Evolutionary conservation across 495 filamentous ascomycete genomes (phyloP).

Genomic region (Hyaloscypha hepaticicola): DNA sequence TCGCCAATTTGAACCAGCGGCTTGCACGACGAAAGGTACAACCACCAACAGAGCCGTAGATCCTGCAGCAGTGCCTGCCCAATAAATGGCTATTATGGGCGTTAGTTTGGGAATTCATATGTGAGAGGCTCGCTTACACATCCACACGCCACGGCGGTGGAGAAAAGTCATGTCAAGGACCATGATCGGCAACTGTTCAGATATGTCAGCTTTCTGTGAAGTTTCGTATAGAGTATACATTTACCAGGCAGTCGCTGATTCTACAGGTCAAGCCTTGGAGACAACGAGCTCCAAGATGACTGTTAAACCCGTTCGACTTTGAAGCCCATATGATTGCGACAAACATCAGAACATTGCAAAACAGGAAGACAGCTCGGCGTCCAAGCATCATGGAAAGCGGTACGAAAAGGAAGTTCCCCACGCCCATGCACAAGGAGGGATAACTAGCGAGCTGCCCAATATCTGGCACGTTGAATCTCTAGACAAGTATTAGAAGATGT

Average conservation of each 20-base stretch:
- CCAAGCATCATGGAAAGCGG: slow-evolving; percentile 4
- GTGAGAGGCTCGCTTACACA: slow-evolving; percentile 1
- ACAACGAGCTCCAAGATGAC: background rate
- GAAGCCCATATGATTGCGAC: slow-evolving; percentile 10
- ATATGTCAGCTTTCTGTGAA: background rate
- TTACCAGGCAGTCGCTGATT: background rate
- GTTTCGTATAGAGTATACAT: background rate
- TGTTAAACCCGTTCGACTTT: background rate
- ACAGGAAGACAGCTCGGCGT: background rate
- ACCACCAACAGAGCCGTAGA: slow-evolving; percentile 7
- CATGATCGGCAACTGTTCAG: slow-evolving; percentile 6
- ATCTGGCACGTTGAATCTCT: background rate
- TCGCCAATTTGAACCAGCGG: background rate
- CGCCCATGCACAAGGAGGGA: slow-evolving; percentile 7
- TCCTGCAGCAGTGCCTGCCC: slow-evolving; percentile 9
- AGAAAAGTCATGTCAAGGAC: slow-evolving; percentile 11
- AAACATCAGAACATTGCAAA: background rate
- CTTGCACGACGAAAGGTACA: slow-evolving; percentile 8
- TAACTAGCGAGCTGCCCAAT: slow-evolving; percentile 8
- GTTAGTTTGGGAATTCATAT: slow-evolving; percentile 1
- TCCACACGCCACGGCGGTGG: slow-evolving; percentile 6
- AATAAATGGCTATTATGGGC: background rate
- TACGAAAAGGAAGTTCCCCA: slow-evolving; percentile 8
- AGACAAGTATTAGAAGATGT: background rate
- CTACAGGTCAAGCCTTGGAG: slow-evolving; percentile 1